phyloP scores from a whole-genome alignment of 169 alveolate genomes.

The Cryptosporidium meleagridis region DNA sequence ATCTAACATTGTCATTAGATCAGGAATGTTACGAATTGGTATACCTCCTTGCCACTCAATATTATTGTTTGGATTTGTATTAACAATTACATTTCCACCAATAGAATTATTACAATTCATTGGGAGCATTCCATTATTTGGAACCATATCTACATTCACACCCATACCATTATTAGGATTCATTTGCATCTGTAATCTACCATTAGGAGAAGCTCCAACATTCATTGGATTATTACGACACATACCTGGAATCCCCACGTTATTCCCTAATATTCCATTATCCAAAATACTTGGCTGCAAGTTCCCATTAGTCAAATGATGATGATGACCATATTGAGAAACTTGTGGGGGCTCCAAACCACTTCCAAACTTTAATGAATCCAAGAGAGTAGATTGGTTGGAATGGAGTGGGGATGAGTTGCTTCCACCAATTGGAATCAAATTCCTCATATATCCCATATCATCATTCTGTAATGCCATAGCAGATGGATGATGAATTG shows the following conservation, averaged over 20 bases:
- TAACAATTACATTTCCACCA: conserved; percentile 34
- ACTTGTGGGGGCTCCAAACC: conserved; percentile 68
- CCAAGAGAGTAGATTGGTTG: conserved; percentile 63
- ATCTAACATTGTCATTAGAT: conserved; percentile 70
- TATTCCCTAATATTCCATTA: conserved; percentile 25
- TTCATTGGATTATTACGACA: conserved; percentile 26
- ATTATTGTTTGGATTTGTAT: conserved; percentile 6
- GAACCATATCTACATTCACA: conserved; percentile 63
- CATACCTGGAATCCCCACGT: conserved; percentile 43
- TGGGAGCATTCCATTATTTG: conserved; percentile 49
- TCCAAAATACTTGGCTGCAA: conserved; percentile 74
- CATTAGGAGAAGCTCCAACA: conserved; percentile 36
- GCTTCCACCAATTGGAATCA: conserved; percentile 61
- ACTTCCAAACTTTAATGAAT: conserved; percentile 64
- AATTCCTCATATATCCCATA: conserved; percentile 67
- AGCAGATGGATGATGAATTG: conserved; percentile 63
- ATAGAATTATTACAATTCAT: conserved; percentile 27
- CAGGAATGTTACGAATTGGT: conserved; percentile 68
- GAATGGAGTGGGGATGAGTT: conserved; percentile 71
- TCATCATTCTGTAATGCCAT: conserved; percentile 62
- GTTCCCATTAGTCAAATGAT: conserved; percentile 16
- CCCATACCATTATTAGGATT: conserved; percentile 59
- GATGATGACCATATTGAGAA: conserved; percentile 62
- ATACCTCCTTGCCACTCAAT: conserved; percentile 75
- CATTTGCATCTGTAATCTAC: conserved; percentile 67